Base-by-base conservation (phyloP, 169 alveolate genomes). In the Miamiensis avidus region DNA sequence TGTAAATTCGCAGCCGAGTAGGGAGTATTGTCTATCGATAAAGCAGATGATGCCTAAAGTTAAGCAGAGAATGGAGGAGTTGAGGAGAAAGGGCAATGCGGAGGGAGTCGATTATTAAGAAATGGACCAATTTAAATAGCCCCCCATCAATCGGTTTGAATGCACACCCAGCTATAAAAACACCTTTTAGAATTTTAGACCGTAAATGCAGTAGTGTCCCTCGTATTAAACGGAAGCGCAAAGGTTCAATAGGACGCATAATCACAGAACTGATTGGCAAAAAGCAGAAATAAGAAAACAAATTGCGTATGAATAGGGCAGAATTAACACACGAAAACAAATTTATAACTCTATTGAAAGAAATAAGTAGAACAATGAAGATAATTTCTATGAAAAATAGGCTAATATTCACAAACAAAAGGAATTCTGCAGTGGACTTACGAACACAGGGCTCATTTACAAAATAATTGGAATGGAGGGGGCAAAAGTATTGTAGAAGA, bases 381-480 rank as follows among this genome's bases (percentile, higher is more conserved):
- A 29, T 34, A 26, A 11, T 20, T 4, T 33, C 20, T 33, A 65
- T 49, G 29, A 11, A 49, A 79, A 79, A 64, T 33, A 79, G 16
- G 75, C 34, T 49, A 79, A 64, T 49, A 79, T 29, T 34, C 31
- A 65, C 34, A 64, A 79, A 49, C 84, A 0, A 79, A 79, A 65
- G 84, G 84, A 11, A 34, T 79, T 34, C 31, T 34, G 0, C 64
- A 79, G 31, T 79, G 84, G 84, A 79, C 84, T 0, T 79, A 79
- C 29, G 84, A 79, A 65, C 84, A 79, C 65, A 74, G 34, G 64
- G 29, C 26, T 34, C 30, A 34, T 77, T 77, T 0, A 25, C 27
- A 29, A 77, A 77, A 77, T 29, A 77, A 34, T 4, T 49, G 69
- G 69, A 49, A 49, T 49, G 69, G 69, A 49, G 26, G 26, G 4